Evolutionary conservation across 2,329 filamentous ascomycete species (phyloP).

Genomic region (Atkinsonella hypoxylon): DNA sequence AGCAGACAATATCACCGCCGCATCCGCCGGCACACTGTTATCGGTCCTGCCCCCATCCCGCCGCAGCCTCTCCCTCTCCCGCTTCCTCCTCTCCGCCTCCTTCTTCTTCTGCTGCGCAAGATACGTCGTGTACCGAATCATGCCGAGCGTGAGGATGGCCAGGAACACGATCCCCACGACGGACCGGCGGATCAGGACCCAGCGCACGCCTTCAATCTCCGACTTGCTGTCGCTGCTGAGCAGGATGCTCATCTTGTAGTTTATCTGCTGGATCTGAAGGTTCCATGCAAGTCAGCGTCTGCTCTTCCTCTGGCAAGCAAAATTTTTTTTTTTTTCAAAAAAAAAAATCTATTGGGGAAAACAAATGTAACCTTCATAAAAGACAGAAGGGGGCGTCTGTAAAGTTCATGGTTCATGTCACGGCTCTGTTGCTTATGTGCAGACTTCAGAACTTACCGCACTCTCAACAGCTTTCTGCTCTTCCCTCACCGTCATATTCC

Average conservation of each 20-base stretch:
- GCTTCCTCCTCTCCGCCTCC: constrained; percentile 31
- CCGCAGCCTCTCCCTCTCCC: constrained; percentile 30
- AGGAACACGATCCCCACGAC: constrained; percentile 55
- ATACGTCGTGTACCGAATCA: constrained; percentile 48
- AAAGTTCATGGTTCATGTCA: too few relatives aligned
- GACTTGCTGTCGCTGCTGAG: constrained; percentile 85
- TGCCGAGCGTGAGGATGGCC: constrained; percentile 47
- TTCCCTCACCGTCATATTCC: constrained; percentile 82
- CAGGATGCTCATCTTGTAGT: constrained; percentile 87
- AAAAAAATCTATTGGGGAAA: too few relatives aligned
- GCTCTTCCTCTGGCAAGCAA: neutral
- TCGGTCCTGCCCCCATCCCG: constrained; percentile 34
- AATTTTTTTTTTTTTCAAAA: neutral
- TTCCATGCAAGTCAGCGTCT: neutral
- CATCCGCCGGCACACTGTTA: constrained; percentile 35
- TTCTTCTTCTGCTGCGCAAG: constrained; percentile 36
- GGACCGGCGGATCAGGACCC: constrained; percentile 61
- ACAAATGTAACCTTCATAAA: too few relatives aligned
- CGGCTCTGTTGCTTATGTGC: too few relatives aligned
- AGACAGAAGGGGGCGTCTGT: too few relatives aligned
- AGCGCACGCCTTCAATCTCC: constrained; percentile 81
- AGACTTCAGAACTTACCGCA: constrained; percentile 38
- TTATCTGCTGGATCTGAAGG: constrained; percentile 72
- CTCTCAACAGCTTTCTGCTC: constrained; percentile 79
- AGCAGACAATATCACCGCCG: constrained; percentile 45